A percentile compares a stretch with the other conserved stretches of the same genome.
These are phyloP conservation scores for Fonsecaea erecta DNA, from an alignment of 2,329 filamentous ascomycete species.

Conservation along the genomic window DNA sequence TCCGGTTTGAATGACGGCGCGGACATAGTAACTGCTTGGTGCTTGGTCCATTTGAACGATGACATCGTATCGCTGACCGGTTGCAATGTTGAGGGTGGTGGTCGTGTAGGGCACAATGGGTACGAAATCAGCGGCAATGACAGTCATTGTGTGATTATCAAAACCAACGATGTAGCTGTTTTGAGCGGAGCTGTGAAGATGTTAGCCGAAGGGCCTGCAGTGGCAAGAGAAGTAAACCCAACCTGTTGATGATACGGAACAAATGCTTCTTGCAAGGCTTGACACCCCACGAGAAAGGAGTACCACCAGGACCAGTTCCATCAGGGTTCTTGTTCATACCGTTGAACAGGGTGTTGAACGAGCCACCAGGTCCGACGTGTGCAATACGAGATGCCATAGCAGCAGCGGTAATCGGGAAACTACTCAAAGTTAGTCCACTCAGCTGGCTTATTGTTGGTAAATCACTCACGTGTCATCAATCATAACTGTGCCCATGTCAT, in stretches of 20 bases:
- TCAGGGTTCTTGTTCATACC: slow-evolving; percentile 35
- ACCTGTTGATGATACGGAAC: slow-evolving; percentile 44
- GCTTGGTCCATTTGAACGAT: slow-evolving; percentile 33
- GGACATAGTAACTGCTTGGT: slow-evolving; percentile 32
- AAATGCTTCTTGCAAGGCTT: slow-evolving; percentile 42
- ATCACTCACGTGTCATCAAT: slow-evolving; percentile 35
- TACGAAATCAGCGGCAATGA: slow-evolving; percentile 43
- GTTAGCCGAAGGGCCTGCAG: not conserved
- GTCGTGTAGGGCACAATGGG: slow-evolving; percentile 35
- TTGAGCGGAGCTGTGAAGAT: slow-evolving; percentile 49
- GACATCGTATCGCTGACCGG: slow-evolving; percentile 53
- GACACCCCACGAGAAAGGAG: slow-evolving; percentile 36
- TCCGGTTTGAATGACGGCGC: slow-evolving; percentile 35
- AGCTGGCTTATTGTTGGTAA: not conserved
- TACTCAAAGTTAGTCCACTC: slow-evolving; percentile 35
- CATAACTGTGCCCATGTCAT: slow-evolving; percentile 37
- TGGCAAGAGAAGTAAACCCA: not conserved
- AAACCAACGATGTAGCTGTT: slow-evolving; percentile 57
- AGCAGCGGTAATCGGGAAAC: slow-evolving; percentile 34
- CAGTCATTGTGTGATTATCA: slow-evolving; percentile 60
- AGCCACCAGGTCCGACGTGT: slow-evolving; percentile 31
- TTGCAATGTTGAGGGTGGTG: slow-evolving; percentile 48
- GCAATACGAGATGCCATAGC: slow-evolving; percentile 29
- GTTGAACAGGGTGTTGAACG: slow-evolving; percentile 38
- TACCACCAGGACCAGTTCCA: slow-evolving; percentile 23